These are phyloP conservation scores for Claviceps quebecensis DNA, from an alignment of 2,329 filamentous ascomycete genomes.

Conservation along the genomic window DNA sequence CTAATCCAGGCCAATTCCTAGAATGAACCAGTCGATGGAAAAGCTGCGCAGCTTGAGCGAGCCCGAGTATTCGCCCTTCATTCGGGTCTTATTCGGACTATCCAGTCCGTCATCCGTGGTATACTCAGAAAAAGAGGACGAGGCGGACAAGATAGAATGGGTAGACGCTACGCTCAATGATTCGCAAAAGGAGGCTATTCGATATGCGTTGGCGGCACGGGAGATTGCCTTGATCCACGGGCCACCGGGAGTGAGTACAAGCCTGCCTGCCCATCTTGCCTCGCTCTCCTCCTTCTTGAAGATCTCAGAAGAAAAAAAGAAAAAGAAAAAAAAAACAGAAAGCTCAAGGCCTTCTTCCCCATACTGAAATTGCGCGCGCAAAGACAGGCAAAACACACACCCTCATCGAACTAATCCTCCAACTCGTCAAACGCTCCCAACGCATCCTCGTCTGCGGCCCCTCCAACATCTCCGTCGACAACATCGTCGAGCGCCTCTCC, in stretches of 20 bases:
- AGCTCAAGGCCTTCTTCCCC: too few relatives aligned
- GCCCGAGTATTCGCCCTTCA: conserved; percentile 43
- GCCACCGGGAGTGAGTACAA: conserved; percentile 53
- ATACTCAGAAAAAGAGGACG: conserved; percentile 27
- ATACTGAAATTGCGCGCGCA: background rate
- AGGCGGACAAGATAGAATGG: conserved; percentile 39
- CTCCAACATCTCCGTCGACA: conserved; percentile 95
- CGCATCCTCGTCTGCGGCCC: conserved; percentile 88
- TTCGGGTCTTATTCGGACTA: conserved; percentile 48
- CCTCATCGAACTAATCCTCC: conserved; percentile 86
- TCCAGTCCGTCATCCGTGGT: conserved; percentile 36
- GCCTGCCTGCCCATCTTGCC: too few relatives aligned
- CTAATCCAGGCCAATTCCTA: conserved; percentile 11
- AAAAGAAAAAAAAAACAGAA: too few relatives aligned
- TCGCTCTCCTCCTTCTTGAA: background rate
- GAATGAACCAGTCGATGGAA: conserved; percentile 51
- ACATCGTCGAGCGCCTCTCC: conserved; percentile 85
- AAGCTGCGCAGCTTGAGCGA: conserved; percentile 43
- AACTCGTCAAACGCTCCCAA: conserved; percentile 59
- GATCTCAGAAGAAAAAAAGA: background rate
- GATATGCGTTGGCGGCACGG: conserved; percentile 69
- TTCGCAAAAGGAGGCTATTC: conserved; percentile 52
- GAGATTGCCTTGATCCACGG: conserved; percentile 89
- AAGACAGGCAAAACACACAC: conserved; percentile 94
- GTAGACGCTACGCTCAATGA: conserved; percentile 48